These are phyloP conservation scores for Bifiguratus adelaidae DNA, from an alignment of 192 early-diverging fungal genomes.

Conservation along the genomic window DNA sequence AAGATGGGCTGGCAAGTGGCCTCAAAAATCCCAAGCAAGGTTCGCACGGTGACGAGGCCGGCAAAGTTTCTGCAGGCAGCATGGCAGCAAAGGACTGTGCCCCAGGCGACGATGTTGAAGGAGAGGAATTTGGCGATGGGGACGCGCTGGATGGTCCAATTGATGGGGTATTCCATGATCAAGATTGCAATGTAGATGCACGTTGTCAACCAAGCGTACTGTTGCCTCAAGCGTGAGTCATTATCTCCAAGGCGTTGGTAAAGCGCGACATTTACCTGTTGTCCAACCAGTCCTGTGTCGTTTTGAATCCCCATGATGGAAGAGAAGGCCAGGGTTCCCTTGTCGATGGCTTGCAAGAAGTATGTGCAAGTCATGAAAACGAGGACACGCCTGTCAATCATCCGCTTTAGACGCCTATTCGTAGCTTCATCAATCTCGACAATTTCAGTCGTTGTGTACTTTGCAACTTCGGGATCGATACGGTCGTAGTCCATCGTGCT, in stretches of 20 bases:
- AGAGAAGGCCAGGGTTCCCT: conserved; percentile 6
- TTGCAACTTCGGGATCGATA: conserved; percentile 9
- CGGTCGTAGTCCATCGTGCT: conserved; percentile 10
- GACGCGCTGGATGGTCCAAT: conserved; percentile 4
- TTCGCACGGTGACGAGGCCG: neutral
- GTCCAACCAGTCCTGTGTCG: conserved; percentile 1
- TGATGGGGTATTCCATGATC: conserved; percentile 6
- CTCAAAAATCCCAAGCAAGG: conserved; percentile 4
- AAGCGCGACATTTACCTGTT: neutral
- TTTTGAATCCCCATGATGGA: conserved; percentile 7
- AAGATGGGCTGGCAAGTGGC: neutral
- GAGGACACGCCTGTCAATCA: conserved; percentile 4
- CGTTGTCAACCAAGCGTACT: conserved; percentile 9
- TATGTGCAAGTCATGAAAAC: conserved; percentile 5
- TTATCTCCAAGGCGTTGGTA: neutral
- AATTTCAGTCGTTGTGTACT: conserved; percentile 1
- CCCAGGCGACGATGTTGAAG: conserved; percentile 4
- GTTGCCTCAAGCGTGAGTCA: neutral
- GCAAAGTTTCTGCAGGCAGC: neutral
- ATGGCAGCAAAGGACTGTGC: neutral
- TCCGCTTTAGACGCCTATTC: conserved; percentile 4
- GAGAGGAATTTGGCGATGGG: conserved; percentile 2
- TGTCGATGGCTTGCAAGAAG: conserved; percentile 9
- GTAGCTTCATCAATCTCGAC: conserved; percentile 6
- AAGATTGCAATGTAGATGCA: conserved; percentile 11